Base-by-base conservation (phyloP, 2,329 filamentous ascomycete species). In the Fusarium nurragi region DNA sequence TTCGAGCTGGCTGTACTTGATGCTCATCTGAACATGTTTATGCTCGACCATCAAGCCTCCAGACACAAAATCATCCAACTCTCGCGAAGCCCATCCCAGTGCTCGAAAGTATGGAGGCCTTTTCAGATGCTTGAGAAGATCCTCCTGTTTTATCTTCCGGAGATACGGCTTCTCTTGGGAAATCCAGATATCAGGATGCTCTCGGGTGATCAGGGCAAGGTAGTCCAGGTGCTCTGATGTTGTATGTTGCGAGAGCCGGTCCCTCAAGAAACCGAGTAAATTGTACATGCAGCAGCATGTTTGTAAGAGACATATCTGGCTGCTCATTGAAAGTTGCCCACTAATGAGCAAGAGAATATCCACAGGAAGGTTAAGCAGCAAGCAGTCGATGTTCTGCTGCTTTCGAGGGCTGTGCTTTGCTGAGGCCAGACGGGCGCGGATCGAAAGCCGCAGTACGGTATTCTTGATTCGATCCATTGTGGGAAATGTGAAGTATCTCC, bases 171-270 rank as follows among this genome's bases (percentile, higher is more conserved):
- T 19, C 14, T 8, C 3, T 3, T 11, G 22, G 10, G 18, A 8
- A 19, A 63, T n/a, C 62, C 56, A 66, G 6, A 12, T 16, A 34
- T 46, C 30, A 30, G 50, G 51, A 5, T 19, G 16, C 3, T 65
- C 28, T 11, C 32, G 30, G 22, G 18, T 19, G n/a, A 57, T 8
- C 16, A 37, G 3, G 7, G n/a, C n/a, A 18, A 37, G 18, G 5
- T 54, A 47, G 5, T 26, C 19, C 7, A 36, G 3, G 9, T 22
- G 14, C 2, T 50, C n/a, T 8, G 10, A 6, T n/a, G 0, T 6
- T n/a, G 11, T 14, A 0, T 8, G 11, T 0, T 5, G 5, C 16
- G 16, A 12, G 22, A 16, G 10, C 4, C 18, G n/a, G n/a, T 13
- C 7, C 12, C 4, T 2, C 8, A 13, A 16, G 8, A 13, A 13